These are phyloP conservation scores for Moniliophthora roreri DNA, from an alignment of 1,284 basidiomycete species.

Conservation along the genomic window DNA sequence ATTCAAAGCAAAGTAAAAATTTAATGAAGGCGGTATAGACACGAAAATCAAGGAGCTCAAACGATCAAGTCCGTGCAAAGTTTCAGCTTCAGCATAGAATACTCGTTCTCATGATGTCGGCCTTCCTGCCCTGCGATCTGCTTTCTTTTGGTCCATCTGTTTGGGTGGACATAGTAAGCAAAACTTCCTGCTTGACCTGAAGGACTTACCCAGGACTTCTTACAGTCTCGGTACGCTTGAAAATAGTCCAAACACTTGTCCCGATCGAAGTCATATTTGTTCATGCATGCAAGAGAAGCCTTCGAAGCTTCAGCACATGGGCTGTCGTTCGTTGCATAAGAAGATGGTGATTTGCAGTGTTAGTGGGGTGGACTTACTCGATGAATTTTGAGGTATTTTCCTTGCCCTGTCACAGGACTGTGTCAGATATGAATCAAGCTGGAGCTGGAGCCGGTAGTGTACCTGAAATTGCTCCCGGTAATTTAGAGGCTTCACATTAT, in stretches of 20 bases:
- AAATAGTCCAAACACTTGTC: conserved; percentile 73
- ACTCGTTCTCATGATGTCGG: conserved; percentile 18
- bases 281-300: conserved; percentile 71
- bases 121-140: conserved; percentile 42
- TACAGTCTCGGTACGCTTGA: conserved; percentile 75
- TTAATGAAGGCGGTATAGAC: no score
- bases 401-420: conserved; percentile 29
- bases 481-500: conserved; percentile 44
- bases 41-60: no score
- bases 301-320: conserved; percentile 72
- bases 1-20: no score
- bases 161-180: conserved; percentile 1
- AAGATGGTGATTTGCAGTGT: no score
- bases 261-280: conserved; percentile 62
- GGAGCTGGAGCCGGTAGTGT: conserved; percentile 1
- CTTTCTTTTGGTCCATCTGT: conserved; percentile 43
- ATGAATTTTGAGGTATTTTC: conserved; percentile 38
- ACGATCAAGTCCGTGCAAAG: background rate
- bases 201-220: conserved; percentile 65
- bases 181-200: conserved; percentile 3
- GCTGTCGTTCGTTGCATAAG: conserved; percentile 31
- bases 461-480: conserved; percentile 53
- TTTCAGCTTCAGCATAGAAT: no score
- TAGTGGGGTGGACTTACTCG: conserved; percentile 40
- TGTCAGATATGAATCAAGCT: background rate